phyloP scores from a whole-genome alignment of 129 eudicot species.

The Escallonia herrerae region DNA sequence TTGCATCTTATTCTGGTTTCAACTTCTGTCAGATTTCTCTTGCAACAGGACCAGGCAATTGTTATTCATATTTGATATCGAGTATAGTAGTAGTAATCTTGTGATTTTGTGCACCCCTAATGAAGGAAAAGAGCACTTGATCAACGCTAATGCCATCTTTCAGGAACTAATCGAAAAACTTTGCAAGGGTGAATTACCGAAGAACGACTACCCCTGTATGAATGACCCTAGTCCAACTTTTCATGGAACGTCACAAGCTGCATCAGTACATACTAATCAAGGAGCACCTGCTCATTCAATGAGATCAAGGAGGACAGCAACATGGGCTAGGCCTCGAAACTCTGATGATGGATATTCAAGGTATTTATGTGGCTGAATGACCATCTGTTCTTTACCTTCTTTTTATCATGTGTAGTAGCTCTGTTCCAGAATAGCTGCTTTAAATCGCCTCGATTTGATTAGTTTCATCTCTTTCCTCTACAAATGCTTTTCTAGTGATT shows the following conservation, averaged over 20 bases:
- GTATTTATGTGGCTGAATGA: conserved; percentile 20
- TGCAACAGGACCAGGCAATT: too few relatives aligned
- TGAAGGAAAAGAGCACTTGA: conserved; percentile 2
- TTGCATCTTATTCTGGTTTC: too few relatives aligned
- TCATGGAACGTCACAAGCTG: conserved; percentile 53
- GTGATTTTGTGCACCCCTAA: background rate
- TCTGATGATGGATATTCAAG: conserved; percentile 96
- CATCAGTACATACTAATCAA: conserved; percentile 30
- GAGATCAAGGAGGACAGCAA: conserved; percentile 72
- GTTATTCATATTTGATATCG: too few relatives aligned
- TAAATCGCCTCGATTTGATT: too few relatives aligned
- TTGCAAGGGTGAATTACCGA: conserved; percentile 65
- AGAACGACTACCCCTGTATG: conserved; percentile 84
- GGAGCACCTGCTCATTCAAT: conserved; percentile 59
- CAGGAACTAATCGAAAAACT: conserved; percentile 90
- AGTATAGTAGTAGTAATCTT: too few relatives aligned
- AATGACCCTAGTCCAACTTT: conserved; percentile 83
- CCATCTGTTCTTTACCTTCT: background rate
- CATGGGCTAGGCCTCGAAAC: conserved; percentile 87
- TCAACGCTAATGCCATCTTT: background rate
- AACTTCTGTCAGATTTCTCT: too few relatives aligned
- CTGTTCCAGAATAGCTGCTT: too few relatives aligned
- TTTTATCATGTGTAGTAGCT: background rate
- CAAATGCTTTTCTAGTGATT: conserved; percentile 48
- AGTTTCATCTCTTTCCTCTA: background rate